Percentiles rank a stretch among this genome's conserved stretches.
These are phyloP conservation scores for Pterula multifida DNA, from an alignment of 1,284 basidiomycete species.

Conservation along the genomic window DNA sequence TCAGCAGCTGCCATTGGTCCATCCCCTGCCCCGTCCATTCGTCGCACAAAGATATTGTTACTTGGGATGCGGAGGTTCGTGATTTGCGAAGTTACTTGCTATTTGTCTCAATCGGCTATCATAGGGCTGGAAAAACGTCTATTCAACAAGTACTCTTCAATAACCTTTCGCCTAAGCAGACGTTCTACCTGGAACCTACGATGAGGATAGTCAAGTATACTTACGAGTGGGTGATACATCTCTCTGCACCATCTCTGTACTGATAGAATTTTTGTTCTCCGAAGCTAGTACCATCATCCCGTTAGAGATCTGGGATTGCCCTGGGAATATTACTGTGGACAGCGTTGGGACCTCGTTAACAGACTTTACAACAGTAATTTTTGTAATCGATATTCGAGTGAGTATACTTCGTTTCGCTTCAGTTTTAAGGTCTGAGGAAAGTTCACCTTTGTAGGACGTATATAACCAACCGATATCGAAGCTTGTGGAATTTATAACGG, in stretches of 20 bases:
- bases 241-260: not conserved
- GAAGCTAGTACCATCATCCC: constrained; percentile 72
- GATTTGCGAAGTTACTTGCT: constrained; percentile 4
- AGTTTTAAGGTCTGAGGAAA: not conserved
- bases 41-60: constrained; percentile 63
- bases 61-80: constrained; percentile 68
- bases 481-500: constrained; percentile 67
- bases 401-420: constrained; percentile 13
- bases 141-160: constrained; percentile 90
- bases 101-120: constrained; percentile 9
- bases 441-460: constrained; percentile 32
- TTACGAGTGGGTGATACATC: constrained; percentile 61
- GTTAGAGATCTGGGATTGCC: constrained; percentile 93
- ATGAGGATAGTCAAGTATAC: constrained; percentile 64
- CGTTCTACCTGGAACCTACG: constrained; percentile 86
- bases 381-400: constrained; percentile 95
- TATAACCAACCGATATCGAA: constrained; percentile 71
- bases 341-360: constrained; percentile 61
- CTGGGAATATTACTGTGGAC: constrained; percentile 72
- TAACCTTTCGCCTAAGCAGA: constrained; percentile 72
- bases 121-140: constrained; percentile 86
- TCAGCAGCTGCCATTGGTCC: too few species aligned
- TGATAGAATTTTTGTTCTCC: not conserved
- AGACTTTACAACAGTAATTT: constrained; percentile 75
- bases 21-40: not conserved